These are phyloP conservation scores for Protomyces macrosporus DNA, from an alignment of 1,139 yeast species.

Conservation along the genomic window DNA sequence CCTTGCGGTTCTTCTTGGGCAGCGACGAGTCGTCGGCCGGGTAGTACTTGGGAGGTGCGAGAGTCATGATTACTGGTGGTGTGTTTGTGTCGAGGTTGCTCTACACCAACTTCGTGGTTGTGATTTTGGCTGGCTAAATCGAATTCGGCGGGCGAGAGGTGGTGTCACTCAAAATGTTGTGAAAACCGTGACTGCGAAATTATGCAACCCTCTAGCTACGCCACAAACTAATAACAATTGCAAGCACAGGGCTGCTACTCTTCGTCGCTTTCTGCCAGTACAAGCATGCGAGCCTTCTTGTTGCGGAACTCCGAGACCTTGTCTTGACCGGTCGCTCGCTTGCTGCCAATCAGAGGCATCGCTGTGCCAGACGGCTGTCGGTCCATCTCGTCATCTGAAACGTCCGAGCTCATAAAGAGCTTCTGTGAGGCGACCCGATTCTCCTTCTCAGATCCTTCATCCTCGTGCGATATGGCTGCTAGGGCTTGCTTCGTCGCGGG, in stretches of 20 bases:
- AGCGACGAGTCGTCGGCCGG: slow-evolving; percentile 90
- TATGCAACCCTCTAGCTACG: too few species aligned
- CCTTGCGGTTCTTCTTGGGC: slow-evolving; percentile 66
- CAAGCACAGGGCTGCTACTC: not conserved
- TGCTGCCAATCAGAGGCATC: not conserved
- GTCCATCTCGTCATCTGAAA: not conserved
- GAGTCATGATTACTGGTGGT: not conserved
- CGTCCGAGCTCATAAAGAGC: not conserved
- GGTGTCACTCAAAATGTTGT: too few species aligned
- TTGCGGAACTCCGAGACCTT: not conserved
- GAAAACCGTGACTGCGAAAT: too few species aligned
- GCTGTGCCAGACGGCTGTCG: too few species aligned
- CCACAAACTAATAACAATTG: too few species aligned
- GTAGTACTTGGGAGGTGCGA: slow-evolving; percentile 82
- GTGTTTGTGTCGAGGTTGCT: not conserved
- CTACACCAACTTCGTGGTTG: too few species aligned
- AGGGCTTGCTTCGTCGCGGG: too few species aligned
- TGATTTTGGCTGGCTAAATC: too few species aligned
- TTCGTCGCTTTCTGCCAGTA: not conserved
- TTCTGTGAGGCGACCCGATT: not conserved
- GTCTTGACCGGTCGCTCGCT: not conserved
- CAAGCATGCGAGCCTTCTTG: not conserved
- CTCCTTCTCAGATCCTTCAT: not conserved
- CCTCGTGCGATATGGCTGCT: too few species aligned
- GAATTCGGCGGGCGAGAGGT: too few species aligned